Conservation (phyloP, 2,329 filamentous ascomycete genomes). For the Colletotrichum shisoi region DNA sequence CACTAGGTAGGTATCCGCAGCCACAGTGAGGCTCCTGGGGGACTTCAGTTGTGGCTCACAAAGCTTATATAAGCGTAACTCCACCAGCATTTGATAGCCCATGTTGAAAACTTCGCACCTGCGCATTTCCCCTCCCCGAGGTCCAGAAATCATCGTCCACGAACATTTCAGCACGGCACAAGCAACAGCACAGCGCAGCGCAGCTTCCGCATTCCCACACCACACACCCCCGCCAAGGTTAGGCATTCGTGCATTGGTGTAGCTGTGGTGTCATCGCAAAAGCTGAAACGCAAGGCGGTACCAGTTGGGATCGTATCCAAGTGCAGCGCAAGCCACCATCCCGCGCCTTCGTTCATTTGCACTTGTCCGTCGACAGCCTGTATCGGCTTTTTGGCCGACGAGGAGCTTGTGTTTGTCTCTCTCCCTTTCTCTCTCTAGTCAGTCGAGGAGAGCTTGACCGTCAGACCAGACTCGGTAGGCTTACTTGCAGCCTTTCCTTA, state of each 20-base stretch:
- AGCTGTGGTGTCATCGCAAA: conserved; percentile 37
- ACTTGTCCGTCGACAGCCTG: not conserved
- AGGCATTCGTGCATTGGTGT: conserved; percentile 39
- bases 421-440: not conserved
- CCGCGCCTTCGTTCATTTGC: not conserved
- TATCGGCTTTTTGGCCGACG: conserved; percentile 3
- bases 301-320: conserved; percentile 22
- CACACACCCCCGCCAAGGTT: conserved; percentile 33
- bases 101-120: conserved; percentile 43
- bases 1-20: not conserved
- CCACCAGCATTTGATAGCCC: not conserved
- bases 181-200: conserved; percentile 26
- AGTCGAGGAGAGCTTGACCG: not conserved
- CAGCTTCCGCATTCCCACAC: conserved; percentile 14
- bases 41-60: not conserved
- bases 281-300: conserved; percentile 28
- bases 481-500: conserved; percentile 37
- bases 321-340: conserved; percentile 30
- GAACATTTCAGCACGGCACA: conserved; percentile 44
- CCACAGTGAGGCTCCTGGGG: conserved; percentile 4
- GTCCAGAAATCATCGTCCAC: conserved; percentile 42
- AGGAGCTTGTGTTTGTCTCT: not conserved
- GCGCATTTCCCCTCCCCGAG: conserved; percentile 45
- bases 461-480: conserved; percentile 37
- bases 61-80: not conserved